Evolutionary conservation across 1,284 basidiomycete species (phyloP).

Genomic region (Phellinidium pouzarii): DNA sequence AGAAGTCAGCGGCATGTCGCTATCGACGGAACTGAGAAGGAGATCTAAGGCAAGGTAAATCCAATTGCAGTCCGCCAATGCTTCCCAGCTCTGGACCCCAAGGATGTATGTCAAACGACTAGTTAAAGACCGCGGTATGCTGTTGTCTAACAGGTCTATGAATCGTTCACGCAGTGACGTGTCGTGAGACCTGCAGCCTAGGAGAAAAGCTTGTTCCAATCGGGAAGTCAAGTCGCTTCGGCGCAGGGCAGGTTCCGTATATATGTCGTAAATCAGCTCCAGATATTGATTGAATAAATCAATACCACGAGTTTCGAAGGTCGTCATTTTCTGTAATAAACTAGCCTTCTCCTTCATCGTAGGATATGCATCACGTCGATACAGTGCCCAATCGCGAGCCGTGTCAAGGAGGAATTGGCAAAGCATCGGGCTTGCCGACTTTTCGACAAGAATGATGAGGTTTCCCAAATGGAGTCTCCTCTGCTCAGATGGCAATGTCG

Average conservation of each 20-base stretch:
- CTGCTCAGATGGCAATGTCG: constrained; percentile 64
- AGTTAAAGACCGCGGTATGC: constrained; percentile 78
- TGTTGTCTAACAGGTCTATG: constrained; percentile 86
- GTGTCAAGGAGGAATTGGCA: constrained; percentile 87
- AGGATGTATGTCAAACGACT: constrained; percentile 87
- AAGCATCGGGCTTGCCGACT: constrained; percentile 79
- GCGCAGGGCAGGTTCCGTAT: constrained; percentile 79
- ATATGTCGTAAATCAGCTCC: constrained; percentile 91
- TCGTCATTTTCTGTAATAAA: constrained; percentile 85
- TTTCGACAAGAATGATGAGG: constrained; percentile 82
- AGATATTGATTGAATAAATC: constrained; percentile 80
- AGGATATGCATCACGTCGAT: constrained; percentile 78
- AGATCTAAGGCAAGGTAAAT: constrained; percentile 89
- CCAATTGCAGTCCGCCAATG: constrained; percentile 92
- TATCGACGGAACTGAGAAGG: constrained; percentile 78
- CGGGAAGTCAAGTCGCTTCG: constrained; percentile 93
- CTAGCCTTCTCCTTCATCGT: constrained; percentile 96
- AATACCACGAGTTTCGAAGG: constrained; percentile 78
- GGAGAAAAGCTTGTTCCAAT: constrained; percentile 88
- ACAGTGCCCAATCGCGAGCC: constrained; percentile 84
- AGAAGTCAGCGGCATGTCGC: constrained; percentile 42
- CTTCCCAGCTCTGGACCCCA: constrained; percentile 95
- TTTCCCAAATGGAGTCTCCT: constrained; percentile 68
- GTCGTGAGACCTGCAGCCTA: constrained; percentile 87
- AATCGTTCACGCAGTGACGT: constrained; percentile 78